phyloP scores from a whole-genome alignment of 2,329 filamentous ascomycete species.

The Parastagonospora avenae region DNA sequence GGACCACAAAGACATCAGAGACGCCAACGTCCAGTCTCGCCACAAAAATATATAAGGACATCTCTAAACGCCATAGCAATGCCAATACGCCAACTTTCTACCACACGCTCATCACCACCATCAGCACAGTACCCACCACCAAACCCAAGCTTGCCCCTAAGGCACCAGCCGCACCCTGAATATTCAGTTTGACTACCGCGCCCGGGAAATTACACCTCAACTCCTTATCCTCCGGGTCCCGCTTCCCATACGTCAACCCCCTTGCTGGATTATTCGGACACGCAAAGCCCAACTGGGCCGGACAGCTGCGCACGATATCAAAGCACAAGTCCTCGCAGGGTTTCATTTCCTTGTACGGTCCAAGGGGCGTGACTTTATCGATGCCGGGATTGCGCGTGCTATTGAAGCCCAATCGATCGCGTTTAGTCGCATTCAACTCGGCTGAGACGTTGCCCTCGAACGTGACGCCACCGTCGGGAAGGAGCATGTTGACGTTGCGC shows the following conservation, averaged over 20 bases:
- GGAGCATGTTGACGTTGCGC: slow-evolving; percentile 72
- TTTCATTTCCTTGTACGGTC: slow-evolving; percentile 91
- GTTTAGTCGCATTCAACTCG: slow-evolving; percentile 30
- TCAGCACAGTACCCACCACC: slow-evolving; percentile 13
- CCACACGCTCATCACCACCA: slow-evolving; percentile 2
- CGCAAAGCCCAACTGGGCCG: slow-evolving; percentile 72
- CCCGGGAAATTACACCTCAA: slow-evolving; percentile 50
- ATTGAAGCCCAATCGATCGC: slow-evolving; percentile 51
- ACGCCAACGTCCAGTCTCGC: too few relatives aligned
- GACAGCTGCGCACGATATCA: slow-evolving; percentile 82
- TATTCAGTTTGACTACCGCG: slow-evolving; percentile 46
- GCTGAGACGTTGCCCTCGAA: slow-evolving; percentile 15
- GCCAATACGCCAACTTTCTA: neutral
- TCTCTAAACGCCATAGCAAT: neutral
- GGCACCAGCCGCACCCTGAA: slow-evolving; percentile 15
- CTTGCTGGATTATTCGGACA: slow-evolving; percentile 63
- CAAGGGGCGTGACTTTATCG: slow-evolving; percentile 73
- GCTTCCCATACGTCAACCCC: slow-evolving; percentile 31
- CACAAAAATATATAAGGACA: too few relatives aligned
- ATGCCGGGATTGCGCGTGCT: slow-evolving; percentile 74
- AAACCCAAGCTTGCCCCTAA: neutral
- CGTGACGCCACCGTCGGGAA: slow-evolving; percentile 67
- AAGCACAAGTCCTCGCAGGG: slow-evolving; percentile 91
- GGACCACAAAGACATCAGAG: too few relatives aligned
- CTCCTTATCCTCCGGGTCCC: slow-evolving; percentile 11